phyloP scores from a whole-genome alignment of 805 yeast genomes.

The Candida stauntonica region DNA sequence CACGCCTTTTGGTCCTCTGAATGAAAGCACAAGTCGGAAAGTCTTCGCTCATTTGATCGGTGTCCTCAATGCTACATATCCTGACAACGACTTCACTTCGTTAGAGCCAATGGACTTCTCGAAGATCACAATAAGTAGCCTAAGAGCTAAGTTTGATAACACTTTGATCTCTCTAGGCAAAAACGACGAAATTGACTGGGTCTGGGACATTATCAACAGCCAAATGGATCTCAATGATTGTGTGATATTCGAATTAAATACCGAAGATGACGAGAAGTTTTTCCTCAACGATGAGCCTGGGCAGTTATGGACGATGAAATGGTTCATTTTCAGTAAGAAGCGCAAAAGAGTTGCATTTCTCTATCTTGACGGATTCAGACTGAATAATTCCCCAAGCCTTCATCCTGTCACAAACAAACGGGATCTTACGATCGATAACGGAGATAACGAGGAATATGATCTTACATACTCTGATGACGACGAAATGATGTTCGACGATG shows the following conservation, averaged over 20 bases:
- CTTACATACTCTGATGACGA: slow-evolving; percentile 36
- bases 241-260: slow-evolving; percentile 57
- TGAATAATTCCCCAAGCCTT: slow-evolving; percentile 35
- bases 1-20: slow-evolving; percentile 89
- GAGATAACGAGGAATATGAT: slow-evolving; percentile 42
- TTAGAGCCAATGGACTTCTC: slow-evolving; percentile 74
- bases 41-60: slow-evolving; percentile 89
- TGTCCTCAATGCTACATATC: slow-evolving; percentile 85
- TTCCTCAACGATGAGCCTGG: slow-evolving; percentile 24
- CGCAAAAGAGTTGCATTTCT: slow-evolving; percentile 88
- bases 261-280: slow-evolving; percentile 29
- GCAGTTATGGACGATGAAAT: slow-evolving; percentile 53
- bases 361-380: slow-evolving; percentile 55
- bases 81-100: slow-evolving; percentile 91
- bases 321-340: slow-evolving; percentile 89
- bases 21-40: slow-evolving; percentile 78
- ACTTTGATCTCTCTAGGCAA: slow-evolving; percentile 65
- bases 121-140: slow-evolving; percentile 43
- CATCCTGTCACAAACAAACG: slow-evolving; percentile 27
- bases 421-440: slow-evolving; percentile 33
- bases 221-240: slow-evolving; percentile 66
- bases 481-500: slow-evolving; percentile 27
- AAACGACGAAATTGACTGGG: slow-evolving; percentile 48
- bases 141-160: slow-evolving; percentile 69
- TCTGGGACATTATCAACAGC: slow-evolving; percentile 84